Base-by-base conservation (phyloP, 371 early-diverging fungal genomes). In the Actinomortierella wolfii region DNA sequence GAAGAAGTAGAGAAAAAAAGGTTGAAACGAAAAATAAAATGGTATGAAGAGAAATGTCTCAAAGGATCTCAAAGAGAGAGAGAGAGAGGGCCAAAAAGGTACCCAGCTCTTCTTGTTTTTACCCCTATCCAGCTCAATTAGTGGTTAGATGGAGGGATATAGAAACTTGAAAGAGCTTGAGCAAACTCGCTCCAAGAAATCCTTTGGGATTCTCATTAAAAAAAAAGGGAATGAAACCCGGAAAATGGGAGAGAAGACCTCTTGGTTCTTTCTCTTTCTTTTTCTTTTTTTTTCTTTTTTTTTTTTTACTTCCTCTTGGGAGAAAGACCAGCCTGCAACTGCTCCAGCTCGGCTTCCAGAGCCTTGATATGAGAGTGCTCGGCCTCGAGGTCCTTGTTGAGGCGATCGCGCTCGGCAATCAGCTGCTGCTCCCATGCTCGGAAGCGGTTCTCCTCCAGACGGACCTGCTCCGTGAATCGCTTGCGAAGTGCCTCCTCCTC, bases 371-470 rank as follows among this genome's bases (percentile, higher is more conserved):
- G 84, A 57, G 85, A 86, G 79, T 96, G 97, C 74, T 95, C 94
- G 45, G 84, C 80, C 77, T 97, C 98, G 56, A 98, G 83, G 64
- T 98, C 96, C 79, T 95, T 92, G 86, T 96, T 97, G 59, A 97
- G 81, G 48, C 95, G 88, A 76, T 96, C 96, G 57, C 98, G 87
- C 79, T 98, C 97, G 57, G 90, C 88, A 78, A 97, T 95, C 21
- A 96, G 86, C 91, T 88, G 92, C 73, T 94, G 94, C 78, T 97
- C 98, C 98, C 98, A 98, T 75, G 92, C 89, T 67, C 97, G 87
- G 88, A 98, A 98, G 47, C 97, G 81, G 76, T 87, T 87, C 83
- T 98, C 98, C 79, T 98, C 97, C 61, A 87, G 63, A 55, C 94
- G 87, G 55, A 97, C 97, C 75, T 97, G 95, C 71, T 97, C 96